phyloP scores from a whole-genome alignment of 2,329 filamentous ascomycete species.

The Lizonia empirigonia region DNA sequence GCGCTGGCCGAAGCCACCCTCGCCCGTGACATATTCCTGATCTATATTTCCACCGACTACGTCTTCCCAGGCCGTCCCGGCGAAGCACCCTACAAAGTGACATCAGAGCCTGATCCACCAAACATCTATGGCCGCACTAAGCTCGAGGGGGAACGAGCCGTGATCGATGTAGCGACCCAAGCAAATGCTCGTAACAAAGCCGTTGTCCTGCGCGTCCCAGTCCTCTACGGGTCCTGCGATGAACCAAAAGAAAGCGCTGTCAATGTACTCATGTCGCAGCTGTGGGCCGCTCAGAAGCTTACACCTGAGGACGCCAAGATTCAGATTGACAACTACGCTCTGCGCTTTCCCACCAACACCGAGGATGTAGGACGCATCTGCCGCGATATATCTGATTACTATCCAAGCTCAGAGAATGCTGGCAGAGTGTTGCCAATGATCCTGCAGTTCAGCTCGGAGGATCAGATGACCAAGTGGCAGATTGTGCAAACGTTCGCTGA shows the following conservation, averaged over 20 bases:
- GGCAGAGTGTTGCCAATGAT: conserved; percentile 66
- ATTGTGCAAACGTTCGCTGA: conserved; percentile 80
- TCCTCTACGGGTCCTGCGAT: conserved; percentile 77
- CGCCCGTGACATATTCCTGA: conserved; percentile 64
- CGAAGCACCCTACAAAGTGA: conserved; percentile 80
- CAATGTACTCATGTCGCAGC: conserved; percentile 76
- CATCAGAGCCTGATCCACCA: conserved; percentile 68
- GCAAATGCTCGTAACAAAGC: conserved; percentile 28
- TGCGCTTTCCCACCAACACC: conserved; percentile 86
- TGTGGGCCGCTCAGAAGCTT: conserved; percentile 70
- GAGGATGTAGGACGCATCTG: conserved; percentile 83
- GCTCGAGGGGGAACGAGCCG: conserved; percentile 71
- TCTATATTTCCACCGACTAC: conserved; percentile 85
- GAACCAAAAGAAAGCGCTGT: conserved; percentile 77
- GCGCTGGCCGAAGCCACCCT: conserved; percentile 70
- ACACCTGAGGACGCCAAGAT: conserved; percentile 57
- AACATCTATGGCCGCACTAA: conserved; percentile 82
- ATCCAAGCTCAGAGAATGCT: conserved; percentile 48
- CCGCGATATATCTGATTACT: conserved; percentile 73
- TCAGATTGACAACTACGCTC: conserved; percentile 85
- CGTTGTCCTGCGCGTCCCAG: conserved; percentile 78
- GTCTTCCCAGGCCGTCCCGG: conserved; percentile 75
- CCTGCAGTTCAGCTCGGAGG: conserved; percentile 86
- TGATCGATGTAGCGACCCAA: conserved; percentile 63
- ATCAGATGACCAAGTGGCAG: conserved; percentile 86